Base-by-base conservation (phyloP, 2,329 filamentous ascomycete species). In the Hypocrella siamensis region DNA sequence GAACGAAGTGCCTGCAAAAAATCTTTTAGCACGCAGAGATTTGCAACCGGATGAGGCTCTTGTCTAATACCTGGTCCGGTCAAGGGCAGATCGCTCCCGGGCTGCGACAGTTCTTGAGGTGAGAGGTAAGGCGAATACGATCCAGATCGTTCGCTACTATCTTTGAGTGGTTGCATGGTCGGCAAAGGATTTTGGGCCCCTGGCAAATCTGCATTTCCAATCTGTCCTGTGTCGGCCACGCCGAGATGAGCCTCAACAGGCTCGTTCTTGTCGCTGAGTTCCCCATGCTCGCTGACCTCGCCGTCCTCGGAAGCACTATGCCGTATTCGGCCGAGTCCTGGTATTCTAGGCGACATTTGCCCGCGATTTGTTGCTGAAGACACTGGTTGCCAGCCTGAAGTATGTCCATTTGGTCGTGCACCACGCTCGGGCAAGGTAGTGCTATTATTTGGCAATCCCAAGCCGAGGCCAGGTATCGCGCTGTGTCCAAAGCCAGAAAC, bases 201-300 rank as follows among this genome's bases (percentile, higher is more conserved):
- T 24, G 21, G 11, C 17, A 16, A 19, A 21, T 28, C 26, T 30
- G 21, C 9, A 24, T 11, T 17, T 28, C 17, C 18, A n/a, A 18
- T 17, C 7, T n/a, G 8, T 4, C 7, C 8, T 19, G 12, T 19
- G 14, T n/a, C n/a, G n/a, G n/a, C n/a, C n/a, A n/a, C n/a, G n/a
- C n/a, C n/a, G n/a, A n/a, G n/a, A n/a, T 19, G 24, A 14, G 33
- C 31, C 12, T 41, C 39, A 11, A 32, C 35, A 8, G 64, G 60
- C 30, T 70, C 65, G 38, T 73, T 72, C 3, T 65, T 43, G 42
- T 73, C 66, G 31, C 73, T 67, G 30, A 67, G 62, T 42, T 78
- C 74, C 26, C 32, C 33, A 14, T 64, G 69, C 43, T 88, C 82
- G 39, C 73, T 80, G 19, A 90, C 51, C 49, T 92, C 83, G 12